Percentiles rank a stretch among this genome's conserved stretches.
Evolutionary conservation across 2,329 filamentous ascomycete genomes (phyloP).

Genomic region (Calonectria honghensis): DNA sequence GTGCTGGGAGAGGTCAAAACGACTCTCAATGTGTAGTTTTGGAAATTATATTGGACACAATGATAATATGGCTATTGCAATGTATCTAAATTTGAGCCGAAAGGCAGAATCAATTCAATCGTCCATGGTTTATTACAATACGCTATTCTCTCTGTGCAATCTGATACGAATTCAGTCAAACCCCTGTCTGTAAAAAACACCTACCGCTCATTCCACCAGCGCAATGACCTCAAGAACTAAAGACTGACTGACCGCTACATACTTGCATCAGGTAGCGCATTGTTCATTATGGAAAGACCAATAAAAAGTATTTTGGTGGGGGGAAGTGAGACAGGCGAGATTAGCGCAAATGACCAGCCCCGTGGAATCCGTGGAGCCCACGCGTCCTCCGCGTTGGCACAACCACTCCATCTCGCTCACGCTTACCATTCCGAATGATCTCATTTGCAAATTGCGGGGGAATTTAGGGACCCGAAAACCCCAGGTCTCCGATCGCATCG

Average conservation of each 20-base stretch:
- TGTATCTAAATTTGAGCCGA: not conserved
- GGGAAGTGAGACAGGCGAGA: not conserved
- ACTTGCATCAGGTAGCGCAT: not conserved
- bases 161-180: not conserved
- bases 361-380: constrained; percentile 1
- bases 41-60: not conserved
- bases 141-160: not conserved
- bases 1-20: not conserved
- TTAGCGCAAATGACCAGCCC: not conserved
- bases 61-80: not conserved
- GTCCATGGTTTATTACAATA: not conserved
- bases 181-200: not conserved
- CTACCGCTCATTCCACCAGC: not conserved
- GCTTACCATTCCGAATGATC: not conserved
- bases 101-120: not conserved
- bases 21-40: not conserved
- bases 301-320: not conserved
- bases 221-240: not conserved
- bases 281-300: not conserved
- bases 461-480: not conserved
- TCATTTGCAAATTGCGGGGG: not conserved
- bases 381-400: not conserved
- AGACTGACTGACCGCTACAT: not conserved
- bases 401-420: not conserved
- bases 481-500: not conserved